phyloP scores from a whole-genome alignment of 441 rosid genomes.

The Cnidoscolus chayamansa region DNA sequence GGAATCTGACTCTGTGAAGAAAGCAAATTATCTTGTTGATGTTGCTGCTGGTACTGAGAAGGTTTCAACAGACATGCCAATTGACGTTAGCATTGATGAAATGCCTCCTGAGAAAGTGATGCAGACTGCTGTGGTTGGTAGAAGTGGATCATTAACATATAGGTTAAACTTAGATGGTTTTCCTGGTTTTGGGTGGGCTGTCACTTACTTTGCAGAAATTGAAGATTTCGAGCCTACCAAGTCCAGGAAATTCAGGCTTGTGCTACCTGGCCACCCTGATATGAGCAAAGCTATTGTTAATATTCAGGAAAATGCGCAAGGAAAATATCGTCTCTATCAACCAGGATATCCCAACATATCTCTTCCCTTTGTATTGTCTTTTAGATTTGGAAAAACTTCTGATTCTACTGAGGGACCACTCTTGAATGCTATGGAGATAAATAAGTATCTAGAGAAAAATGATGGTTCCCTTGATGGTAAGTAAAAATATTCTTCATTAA shows the following conservation, averaged over 20 bases:
- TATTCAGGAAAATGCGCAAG: conserved; percentile 85
- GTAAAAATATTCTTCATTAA: conserved; percentile 25
- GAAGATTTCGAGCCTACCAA: conserved; percentile 65
- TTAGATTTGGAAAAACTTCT: conserved; percentile 65
- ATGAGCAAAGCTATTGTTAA: conserved; percentile 73
- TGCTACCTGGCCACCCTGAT: conserved; percentile 72
- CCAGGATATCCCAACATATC: conserved; percentile 75
- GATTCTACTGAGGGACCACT: conserved; percentile 95
- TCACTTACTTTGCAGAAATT: conserved; percentile 82
- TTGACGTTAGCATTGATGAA: conserved; percentile 39
- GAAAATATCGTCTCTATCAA: conserved; percentile 68
- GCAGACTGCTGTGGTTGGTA: conserved; percentile 99
- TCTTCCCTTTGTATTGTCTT: conserved; percentile 82
- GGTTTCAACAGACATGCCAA: conserved; percentile 63
- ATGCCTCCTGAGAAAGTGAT: conserved; percentile 86
- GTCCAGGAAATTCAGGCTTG: conserved; percentile 81
- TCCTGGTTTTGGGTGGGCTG: conserved; percentile 91
- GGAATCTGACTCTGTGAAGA: conserved; percentile 79
- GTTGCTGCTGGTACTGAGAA: conserved; percentile 80
- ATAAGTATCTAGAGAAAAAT: conserved; percentile 61
- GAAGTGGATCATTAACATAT: conserved; percentile 77
- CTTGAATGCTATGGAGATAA: conserved; percentile 91
- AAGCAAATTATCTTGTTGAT: conserved; percentile 88
- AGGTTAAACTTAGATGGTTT: conserved; percentile 87
- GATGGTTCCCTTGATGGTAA: conserved; percentile 80